phyloP scores from a whole-genome alignment of 257 asterid species.

The Pogostemon cablin region DNA sequence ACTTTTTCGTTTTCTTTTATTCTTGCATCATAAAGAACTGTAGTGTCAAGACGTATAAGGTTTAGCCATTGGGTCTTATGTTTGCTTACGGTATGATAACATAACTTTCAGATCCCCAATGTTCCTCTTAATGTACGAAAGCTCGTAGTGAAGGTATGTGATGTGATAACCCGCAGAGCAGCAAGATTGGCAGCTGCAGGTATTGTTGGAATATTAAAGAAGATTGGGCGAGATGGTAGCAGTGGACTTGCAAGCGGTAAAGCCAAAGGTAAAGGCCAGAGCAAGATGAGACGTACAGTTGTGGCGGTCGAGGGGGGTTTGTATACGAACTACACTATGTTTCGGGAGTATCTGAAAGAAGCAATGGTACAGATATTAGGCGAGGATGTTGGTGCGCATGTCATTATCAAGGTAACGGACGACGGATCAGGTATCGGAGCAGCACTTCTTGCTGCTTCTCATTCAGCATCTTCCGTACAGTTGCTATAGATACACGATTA shows the following conservation, averaged over 20 bases:
- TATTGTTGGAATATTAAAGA: slow-evolving; percentile 85
- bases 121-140: slow-evolving; percentile 68
- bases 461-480: slow-evolving; percentile 51
- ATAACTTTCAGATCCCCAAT: slow-evolving; percentile 53
- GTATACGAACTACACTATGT: slow-evolving; percentile 64
- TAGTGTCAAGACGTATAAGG: neutral
- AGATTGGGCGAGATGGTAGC: slow-evolving; percentile 84
- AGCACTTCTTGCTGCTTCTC: slow-evolving; percentile 81
- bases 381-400: slow-evolving; percentile 61
- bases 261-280: slow-evolving; percentile 38
- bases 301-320: slow-evolving; percentile 83
- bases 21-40: neutral
- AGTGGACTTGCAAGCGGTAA: slow-evolving; percentile 53
- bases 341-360: slow-evolving; percentile 75
- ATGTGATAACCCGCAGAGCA: slow-evolving; percentile 76
- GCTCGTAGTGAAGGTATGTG: slow-evolving; percentile 77
- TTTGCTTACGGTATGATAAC: neutral
- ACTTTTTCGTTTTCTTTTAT: neutral
- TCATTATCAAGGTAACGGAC: slow-evolving; percentile 58
- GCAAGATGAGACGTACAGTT: slow-evolving; percentile 62
- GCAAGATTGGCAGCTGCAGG: slow-evolving; percentile 94
- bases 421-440: slow-evolving; percentile 94
- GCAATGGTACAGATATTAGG: slow-evolving; percentile 73
- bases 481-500: slow-evolving; percentile 44
- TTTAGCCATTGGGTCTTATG: neutral